Percentiles rank a stretch among this genome's conserved stretches.
phyloP scores from a whole-genome alignment of 345 rosid species.

The Corymbia maculata region DNA sequence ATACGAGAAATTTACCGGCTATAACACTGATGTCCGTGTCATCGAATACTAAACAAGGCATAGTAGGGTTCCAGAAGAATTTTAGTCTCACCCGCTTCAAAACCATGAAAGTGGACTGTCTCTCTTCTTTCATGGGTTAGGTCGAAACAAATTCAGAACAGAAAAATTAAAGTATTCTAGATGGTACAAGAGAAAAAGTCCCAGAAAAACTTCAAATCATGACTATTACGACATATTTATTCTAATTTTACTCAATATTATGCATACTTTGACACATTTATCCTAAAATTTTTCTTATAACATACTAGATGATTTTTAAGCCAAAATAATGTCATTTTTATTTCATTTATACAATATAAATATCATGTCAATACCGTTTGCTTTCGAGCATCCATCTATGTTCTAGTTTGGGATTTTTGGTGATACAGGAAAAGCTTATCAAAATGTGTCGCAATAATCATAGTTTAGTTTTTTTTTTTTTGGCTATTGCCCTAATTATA shows the following conservation, averaged over 20 bases:
- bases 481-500: not conserved
- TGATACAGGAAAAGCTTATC: no score
- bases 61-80: not conserved
- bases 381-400: no score
- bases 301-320: no score
- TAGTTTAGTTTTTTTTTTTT: no score
- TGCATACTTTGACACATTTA: no score
- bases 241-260: no score
- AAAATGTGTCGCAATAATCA: no score
- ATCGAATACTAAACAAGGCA: not conserved
- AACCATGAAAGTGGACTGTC: not conserved
- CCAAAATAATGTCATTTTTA: no score
- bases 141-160: not conserved
- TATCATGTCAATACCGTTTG: not conserved
- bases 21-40: not conserved
- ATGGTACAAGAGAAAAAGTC: not conserved
- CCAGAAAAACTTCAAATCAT: no score
- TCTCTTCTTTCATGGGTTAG: not conserved
- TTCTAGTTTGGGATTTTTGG: not conserved
- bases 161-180: not conserved
- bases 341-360: no score
- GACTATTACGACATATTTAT: no score
- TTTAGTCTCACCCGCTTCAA: not conserved
- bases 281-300: no score
- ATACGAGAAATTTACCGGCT: not conserved